Percentiles rank a stretch among this genome's conserved stretches.
Evolutionary conservation across 2,329 filamentous ascomycete genomes (phyloP).

Genomic region (Xylaria sp.): DNA sequence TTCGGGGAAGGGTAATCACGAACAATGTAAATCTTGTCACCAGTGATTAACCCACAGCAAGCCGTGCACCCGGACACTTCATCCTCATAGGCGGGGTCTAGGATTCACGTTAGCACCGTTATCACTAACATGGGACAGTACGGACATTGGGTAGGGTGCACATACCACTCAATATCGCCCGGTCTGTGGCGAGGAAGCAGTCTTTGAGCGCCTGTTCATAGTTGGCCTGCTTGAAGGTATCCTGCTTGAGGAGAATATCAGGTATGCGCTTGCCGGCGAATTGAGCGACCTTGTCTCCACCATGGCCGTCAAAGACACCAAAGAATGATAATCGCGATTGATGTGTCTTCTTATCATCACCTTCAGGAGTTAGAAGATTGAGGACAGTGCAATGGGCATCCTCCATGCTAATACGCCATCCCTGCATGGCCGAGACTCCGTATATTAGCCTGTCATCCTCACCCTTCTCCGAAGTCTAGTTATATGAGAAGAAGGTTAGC

Average conservation of each 20-base stretch:
- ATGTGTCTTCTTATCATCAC: slow-evolving; percentile 65
- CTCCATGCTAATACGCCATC: slow-evolving; percentile 99
- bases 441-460: slow-evolving; percentile 92
- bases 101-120: slow-evolving; percentile 32
- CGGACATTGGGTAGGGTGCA: not conserved
- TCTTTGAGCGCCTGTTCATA: slow-evolving; percentile 97
- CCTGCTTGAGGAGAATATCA: slow-evolving; percentile 93
- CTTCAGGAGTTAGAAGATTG: slow-evolving; percentile 71
- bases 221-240: slow-evolving; percentile 87
- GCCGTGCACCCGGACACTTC: slow-evolving; percentile 98
- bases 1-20: slow-evolving; percentile 51
- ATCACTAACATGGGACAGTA: not conserved
- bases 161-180: slow-evolving; percentile 92
- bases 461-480: slow-evolving; percentile 83
- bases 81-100: slow-evolving; percentile 97
- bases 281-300: slow-evolving; percentile 92
- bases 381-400: slow-evolving; percentile 91
- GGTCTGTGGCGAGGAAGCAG: slow-evolving; percentile 93
- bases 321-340: slow-evolving; percentile 88
- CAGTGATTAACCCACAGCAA: slow-evolving; percentile 85
- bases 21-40: slow-evolving; percentile 94
- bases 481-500: slow-evolving; percentile 17
- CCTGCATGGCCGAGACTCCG: slow-evolving; percentile 98
- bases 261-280: slow-evolving; percentile 94
- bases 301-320: slow-evolving; percentile 96